phyloP scores from a whole-genome alignment of 2,329 filamentous ascomycete genomes.

The Pseudocercospora cruenta region DNA sequence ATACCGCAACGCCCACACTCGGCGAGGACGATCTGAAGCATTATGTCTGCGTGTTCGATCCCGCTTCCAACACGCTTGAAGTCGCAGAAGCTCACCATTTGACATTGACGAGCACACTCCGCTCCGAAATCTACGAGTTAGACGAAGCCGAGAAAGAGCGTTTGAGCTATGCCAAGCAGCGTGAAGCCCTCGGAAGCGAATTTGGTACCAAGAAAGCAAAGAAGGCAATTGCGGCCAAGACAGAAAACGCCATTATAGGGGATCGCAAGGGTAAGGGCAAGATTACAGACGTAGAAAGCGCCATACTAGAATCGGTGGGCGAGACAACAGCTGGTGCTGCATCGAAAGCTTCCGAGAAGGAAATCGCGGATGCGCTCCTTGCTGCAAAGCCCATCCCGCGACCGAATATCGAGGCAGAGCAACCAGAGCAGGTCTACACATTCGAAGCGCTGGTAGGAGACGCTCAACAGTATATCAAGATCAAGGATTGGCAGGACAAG shows the following conservation, averaged over 20 bases:
- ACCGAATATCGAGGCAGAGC: constrained; percentile 68
- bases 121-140: constrained; percentile 48
- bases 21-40: constrained; percentile 58
- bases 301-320: constrained; percentile 53
- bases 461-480: constrained; percentile 64
- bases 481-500: constrained; percentile 75
- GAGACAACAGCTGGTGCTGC: constrained; percentile 66
- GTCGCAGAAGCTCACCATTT: constrained; percentile 59
- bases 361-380: constrained; percentile 64
- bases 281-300: constrained; percentile 59
- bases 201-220: constrained; percentile 87
- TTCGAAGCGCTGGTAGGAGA: constrained; percentile 69
- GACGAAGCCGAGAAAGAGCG: constrained; percentile 44
- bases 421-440: constrained; percentile 74
- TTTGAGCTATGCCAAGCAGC: constrained; percentile 59
- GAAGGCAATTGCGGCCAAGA: constrained; percentile 71
- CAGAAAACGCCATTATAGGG: constrained; percentile 69
- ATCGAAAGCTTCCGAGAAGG: constrained; percentile 64
- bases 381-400: constrained; percentile 72
- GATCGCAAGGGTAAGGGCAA: constrained; percentile 54
- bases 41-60: constrained; percentile 65
- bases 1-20: constrained; percentile 47
- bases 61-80: constrained; percentile 55
- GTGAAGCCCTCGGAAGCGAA: constrained; percentile 71
- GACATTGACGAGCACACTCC: constrained; percentile 56